A percentile compares a stretch with the other conserved stretches of the same genome.
These are phyloP conservation scores for Ricinus communis DNA, from an alignment of 345 rosid genomes.

Conservation along the genomic window DNA sequence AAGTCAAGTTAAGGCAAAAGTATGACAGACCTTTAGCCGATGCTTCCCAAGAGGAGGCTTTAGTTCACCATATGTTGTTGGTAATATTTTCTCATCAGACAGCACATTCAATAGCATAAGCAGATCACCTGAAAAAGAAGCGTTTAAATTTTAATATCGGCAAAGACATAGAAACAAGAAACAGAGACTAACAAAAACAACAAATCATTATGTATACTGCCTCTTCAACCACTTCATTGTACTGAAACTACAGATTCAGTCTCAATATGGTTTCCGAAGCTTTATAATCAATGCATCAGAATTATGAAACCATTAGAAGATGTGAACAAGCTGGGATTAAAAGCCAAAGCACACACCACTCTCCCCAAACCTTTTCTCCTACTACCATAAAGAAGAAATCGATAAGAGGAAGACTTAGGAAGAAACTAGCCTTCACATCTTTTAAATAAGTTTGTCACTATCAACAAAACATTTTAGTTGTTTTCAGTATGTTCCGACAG, in stretches of 20 bases:
- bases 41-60: conserved; percentile 98
- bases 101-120: conserved; percentile 67
- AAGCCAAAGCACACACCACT: too few species aligned
- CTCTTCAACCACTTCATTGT: background rate
- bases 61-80: conserved; percentile 89
- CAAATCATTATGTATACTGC: background rate
- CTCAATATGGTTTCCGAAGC: background rate
- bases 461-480: background rate
- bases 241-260: background rate
- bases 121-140: conserved; percentile 61
- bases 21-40: conserved; percentile 73
- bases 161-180: conserved; percentile 5
- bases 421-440: background rate
- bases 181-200: background rate
- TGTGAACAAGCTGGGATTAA: background rate
- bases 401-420: background rate
- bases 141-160: conserved; percentile 11
- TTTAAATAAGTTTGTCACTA: background rate
- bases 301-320: background rate
- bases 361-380: background rate
- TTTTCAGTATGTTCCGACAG: background rate
- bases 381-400: background rate
- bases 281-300: background rate
- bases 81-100: conserved; percentile 78
- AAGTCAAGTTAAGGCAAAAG: background rate